A percentile compares a stretch with the other conserved stretches of the same genome.
These are phyloP conservation scores for Globisporangium spiculum DNA, from an alignment of 352 stramenopile genomes.

Conservation along the genomic window DNA sequence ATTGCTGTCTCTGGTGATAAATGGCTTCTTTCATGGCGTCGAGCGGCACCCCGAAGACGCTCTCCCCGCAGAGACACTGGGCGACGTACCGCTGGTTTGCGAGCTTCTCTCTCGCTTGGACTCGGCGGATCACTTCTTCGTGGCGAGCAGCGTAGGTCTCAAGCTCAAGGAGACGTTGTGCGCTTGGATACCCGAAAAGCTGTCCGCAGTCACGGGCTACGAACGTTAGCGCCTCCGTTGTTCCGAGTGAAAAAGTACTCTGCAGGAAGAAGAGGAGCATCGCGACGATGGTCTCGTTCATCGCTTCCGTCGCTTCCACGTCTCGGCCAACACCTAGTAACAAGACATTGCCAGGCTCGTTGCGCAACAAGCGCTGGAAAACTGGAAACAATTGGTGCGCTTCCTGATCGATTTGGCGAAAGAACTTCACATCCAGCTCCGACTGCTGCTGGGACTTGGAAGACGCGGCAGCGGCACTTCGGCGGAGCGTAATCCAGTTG, in stretches of 20 bases:
- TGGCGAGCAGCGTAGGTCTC: conserved; percentile 16
- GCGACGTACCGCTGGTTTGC: conserved; percentile 19
- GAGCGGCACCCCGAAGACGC: conserved; percentile 25
- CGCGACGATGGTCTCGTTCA: conserved; percentile 26
- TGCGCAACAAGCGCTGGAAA: conserved; percentile 43
- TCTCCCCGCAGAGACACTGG: conserved; percentile 45
- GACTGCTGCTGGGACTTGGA: conserved; percentile 1
- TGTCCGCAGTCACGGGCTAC: conserved; percentile 7
- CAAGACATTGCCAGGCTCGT: conserved; percentile 36
- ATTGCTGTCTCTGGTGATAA: conserved; percentile 22
- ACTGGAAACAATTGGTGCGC: conserved; percentile 35
- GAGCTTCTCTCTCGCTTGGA: conserved; percentile 19
- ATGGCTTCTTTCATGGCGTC: conserved; percentile 15
- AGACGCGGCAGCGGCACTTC: not conserved
- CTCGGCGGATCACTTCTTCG: not conserved
- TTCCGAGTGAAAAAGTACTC: conserved; percentile 27
- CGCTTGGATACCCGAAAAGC: conserved; percentile 31
- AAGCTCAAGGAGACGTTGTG: conserved; percentile 32
- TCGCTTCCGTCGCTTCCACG: conserved; percentile 14
- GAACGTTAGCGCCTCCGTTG: conserved; percentile 21
- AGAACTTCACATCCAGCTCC: conserved; percentile 19
- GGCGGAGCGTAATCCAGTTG: not conserved
- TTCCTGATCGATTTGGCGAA: conserved; percentile 42
- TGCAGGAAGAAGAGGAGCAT: conserved; percentile 57
- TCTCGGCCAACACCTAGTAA: conserved; percentile 34